Evolutionary conservation across 2,329 filamentous ascomycete genomes (phyloP).

Genomic region (Byssothecium circinans): DNA sequence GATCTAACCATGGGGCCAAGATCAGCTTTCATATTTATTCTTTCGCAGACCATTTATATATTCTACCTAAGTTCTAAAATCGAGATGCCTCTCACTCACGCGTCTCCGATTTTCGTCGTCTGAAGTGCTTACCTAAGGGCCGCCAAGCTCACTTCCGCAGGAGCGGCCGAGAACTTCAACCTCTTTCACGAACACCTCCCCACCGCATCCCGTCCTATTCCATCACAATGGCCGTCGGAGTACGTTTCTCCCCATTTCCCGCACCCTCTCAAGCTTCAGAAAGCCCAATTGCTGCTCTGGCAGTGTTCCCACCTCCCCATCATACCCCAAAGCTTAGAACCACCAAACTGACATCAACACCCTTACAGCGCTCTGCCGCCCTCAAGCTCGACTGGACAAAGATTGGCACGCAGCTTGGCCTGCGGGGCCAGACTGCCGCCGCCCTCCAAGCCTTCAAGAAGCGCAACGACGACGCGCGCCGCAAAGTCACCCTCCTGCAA

Average conservation of each 20-base stretch:
- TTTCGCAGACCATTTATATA: too few species aligned
- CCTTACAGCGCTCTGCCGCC: constrained; percentile 85
- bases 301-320: constrained; percentile 26
- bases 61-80: too few species aligned
- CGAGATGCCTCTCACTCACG: too few species aligned
- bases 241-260: constrained; percentile 34
- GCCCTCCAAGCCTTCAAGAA: constrained; percentile 98
- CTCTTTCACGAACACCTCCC: constrained; percentile 49
- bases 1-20: too few species aligned
- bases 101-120: too few species aligned
- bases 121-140: constrained; percentile 8
- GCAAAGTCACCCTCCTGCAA: constrained; percentile 81
- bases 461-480: constrained; percentile 98
- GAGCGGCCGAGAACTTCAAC: constrained; percentile 27
- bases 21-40: too few species aligned
- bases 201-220: constrained; percentile 39
- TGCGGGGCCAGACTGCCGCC: constrained; percentile 89
- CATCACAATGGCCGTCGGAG: constrained; percentile 50
- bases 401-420: constrained; percentile 89
- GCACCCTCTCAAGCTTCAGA: constrained; percentile 22
- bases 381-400: constrained; percentile 99
- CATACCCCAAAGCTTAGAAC: constrained; percentile 18
- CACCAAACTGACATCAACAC: constrained; percentile 36
- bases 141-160: constrained; percentile 7
- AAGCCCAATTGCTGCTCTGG: constrained; percentile 37